Base-by-base conservation (phyloP, 2,329 filamentous ascomycete species). In the Alternaria ventricosa region DNA sequence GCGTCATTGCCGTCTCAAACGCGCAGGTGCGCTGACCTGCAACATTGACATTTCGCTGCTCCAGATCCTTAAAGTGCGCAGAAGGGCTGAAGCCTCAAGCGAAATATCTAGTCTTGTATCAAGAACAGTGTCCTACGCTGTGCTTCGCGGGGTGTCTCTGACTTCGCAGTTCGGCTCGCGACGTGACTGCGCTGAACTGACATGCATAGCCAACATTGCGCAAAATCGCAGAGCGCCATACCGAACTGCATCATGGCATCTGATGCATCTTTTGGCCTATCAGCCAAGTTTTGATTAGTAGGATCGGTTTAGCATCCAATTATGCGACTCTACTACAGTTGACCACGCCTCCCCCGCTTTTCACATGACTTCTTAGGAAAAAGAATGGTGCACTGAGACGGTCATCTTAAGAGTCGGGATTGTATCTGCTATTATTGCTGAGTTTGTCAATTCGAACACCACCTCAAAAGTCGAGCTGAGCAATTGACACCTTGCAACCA, bases 281-380 rank as follows among this genome's bases (percentile, higher is more conserved):
- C n/a, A 41, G n/a, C 4, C 15, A 11, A 41, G 36, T 41, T 41
- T n/a, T 18, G 36, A 41, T 41, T 6, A 11, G 36, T 11, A 11
- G 15, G 1, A 3, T 0, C n/a, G 1, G 36, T 0, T 11, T 1
- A 3, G 5, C 36, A 41, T 41, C n/a, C n/a, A 18, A 41, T 41
- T 11, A 41, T 18, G 36, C n/a, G n/a, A 41, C 36, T 6, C 1
- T 11, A 10, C 36, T 11, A 11, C 36, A 41, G 15, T 41, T 41
- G 36, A 41, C 36, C 9, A 41, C n/a, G 36, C n/a, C 36, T 41
- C n/a, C 36, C 15, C 36, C 36, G n/a, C 36, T 41, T 18, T 11
- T 18, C 36, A 18, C 15, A 41, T 18, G 0, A 41, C 36, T 41
- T 41, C 36, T 11, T 8, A 41, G 9, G n/a, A 8, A 10, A 41